Evolutionary conservation across 495 filamentous ascomycete species (phyloP).

Genomic region (Penicillium coffeae): DNA sequence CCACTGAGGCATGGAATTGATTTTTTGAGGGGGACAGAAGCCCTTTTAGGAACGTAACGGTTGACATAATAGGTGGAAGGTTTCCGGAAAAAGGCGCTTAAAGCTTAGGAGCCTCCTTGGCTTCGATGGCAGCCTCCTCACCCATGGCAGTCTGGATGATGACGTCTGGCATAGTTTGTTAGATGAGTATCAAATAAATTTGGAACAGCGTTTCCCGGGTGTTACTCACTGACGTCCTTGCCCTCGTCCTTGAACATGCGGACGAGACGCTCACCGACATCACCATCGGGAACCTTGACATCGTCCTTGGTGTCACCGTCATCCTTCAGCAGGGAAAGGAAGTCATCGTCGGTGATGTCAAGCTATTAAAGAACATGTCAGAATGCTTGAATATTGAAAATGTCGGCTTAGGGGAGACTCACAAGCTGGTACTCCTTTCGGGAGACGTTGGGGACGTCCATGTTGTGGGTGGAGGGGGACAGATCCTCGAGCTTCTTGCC

Average conservation of each 20-base stretch:
- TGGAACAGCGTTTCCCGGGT: neutral
- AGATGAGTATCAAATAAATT: neutral
- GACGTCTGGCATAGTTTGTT: conserved; percentile 55
- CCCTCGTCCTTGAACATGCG: conserved; percentile 70
- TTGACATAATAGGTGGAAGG: conserved; percentile 31
- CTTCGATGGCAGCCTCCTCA: conserved; percentile 87
- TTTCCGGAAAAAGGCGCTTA: conserved; percentile 28
- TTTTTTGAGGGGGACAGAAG: conserved; percentile 19
- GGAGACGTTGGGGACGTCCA: conserved; percentile 93
- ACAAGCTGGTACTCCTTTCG: conserved; percentile 92
- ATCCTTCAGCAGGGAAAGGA: conserved; percentile 82
- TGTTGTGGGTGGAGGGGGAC: conserved; percentile 99
- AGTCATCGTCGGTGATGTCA: conserved; percentile 84
- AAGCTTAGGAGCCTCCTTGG: conserved; percentile 73
- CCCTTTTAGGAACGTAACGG: conserved; percentile 31
- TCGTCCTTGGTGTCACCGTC: conserved; percentile 85
- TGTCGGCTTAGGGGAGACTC: conserved; percentile 35
- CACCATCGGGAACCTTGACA: conserved; percentile 87
- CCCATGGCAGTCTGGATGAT: conserved; percentile 93
- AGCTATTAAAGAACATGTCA: conserved; percentile 51
- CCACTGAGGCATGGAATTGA: conserved; percentile 30
- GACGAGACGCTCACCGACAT: conserved; percentile 75
- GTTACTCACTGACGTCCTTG: conserved; percentile 77
- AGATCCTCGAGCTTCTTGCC: conserved; percentile 99
- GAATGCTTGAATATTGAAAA: neutral